Percentiles rank a stretch among this genome's conserved stretches.
These are phyloP conservation scores for Gracilaria caudata DNA, from an alignment of 23 red algal species.

Conservation along the genomic window DNA sequence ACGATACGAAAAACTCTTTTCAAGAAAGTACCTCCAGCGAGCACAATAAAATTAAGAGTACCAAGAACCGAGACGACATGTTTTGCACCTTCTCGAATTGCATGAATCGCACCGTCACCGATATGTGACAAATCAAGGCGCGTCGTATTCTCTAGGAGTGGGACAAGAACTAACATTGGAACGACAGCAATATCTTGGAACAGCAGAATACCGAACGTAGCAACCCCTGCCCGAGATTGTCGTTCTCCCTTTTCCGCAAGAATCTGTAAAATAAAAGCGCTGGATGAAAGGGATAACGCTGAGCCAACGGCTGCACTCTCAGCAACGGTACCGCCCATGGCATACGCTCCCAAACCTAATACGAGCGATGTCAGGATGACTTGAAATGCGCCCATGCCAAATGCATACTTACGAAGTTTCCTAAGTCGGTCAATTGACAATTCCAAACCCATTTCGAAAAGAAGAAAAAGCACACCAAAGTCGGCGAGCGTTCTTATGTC, in stretches of 20 bases:
- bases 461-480: conserved; percentile 93
- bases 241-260: conserved; percentile 88
- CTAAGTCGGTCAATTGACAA: conserved; percentile 85
- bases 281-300: conserved; percentile 87
- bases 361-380: conserved; percentile 70
- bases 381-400: conserved; percentile 85
- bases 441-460: conserved; percentile 99
- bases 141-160: conserved; percentile 57
- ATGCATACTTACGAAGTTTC: conserved; percentile 89
- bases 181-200: conserved; percentile 97
- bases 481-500: conserved; percentile 88
- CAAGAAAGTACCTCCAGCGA: conserved; percentile 80
- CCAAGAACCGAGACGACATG: conserved; percentile 59
- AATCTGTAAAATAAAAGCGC: conserved; percentile 94
- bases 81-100: conserved; percentile 39
- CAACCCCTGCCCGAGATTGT: conserved; percentile 75
- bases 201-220: conserved; percentile 91
- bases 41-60: conserved; percentile 67
- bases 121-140: conserved; percentile 28
- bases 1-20: conserved; percentile 86
- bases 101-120: conserved; percentile 10
- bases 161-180: conserved; percentile 89
- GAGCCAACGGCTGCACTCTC: conserved; percentile 86
- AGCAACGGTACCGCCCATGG: conserved; percentile 71
- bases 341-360: conserved; percentile 79